These are phyloP conservation scores for Tricladium varicosporioides DNA, from an alignment of 2,329 filamentous ascomycete species.

Conservation along the genomic window DNA sequence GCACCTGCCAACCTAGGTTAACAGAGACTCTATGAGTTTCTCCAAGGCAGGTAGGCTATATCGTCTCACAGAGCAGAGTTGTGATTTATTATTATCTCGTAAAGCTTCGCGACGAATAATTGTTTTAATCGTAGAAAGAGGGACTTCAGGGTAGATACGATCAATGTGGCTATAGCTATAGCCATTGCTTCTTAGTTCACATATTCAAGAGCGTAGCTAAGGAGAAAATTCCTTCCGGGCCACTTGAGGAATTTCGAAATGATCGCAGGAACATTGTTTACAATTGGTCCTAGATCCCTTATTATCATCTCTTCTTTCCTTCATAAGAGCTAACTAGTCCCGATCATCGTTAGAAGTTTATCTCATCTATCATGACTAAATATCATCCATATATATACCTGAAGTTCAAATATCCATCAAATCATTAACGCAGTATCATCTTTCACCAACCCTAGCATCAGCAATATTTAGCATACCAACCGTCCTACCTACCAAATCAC, in stretches of 20 bases:
- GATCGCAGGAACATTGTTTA: no score
- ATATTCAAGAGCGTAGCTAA: neutral
- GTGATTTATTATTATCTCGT: neutral
- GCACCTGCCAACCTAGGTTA: no score
- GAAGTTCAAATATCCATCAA: no score
- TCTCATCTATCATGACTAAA: neutral
- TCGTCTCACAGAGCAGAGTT: neutral
- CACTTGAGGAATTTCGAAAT: no score
- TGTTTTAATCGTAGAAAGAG: neutral
- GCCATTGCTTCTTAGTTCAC: neutral
- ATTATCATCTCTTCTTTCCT: no score
- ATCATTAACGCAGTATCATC: constrained; percentile 1
- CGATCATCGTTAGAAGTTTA: no score
- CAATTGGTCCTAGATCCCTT: no score
- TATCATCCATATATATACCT: neutral
- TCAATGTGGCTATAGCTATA: neutral
- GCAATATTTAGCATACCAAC: constrained; percentile 14
- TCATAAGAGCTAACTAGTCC: no score
- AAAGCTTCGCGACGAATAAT: neutral
- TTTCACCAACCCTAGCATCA: constrained; percentile 11
- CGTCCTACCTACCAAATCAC: neutral
- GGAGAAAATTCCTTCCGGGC: neutral
- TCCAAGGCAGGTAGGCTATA: no score
- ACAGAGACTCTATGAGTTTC: no score
- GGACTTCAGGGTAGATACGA: neutral